These are phyloP conservation scores for Apiotrichum sp. DNA, from an alignment of 1,284 basidiomycete species.

Conservation along the genomic window DNA sequence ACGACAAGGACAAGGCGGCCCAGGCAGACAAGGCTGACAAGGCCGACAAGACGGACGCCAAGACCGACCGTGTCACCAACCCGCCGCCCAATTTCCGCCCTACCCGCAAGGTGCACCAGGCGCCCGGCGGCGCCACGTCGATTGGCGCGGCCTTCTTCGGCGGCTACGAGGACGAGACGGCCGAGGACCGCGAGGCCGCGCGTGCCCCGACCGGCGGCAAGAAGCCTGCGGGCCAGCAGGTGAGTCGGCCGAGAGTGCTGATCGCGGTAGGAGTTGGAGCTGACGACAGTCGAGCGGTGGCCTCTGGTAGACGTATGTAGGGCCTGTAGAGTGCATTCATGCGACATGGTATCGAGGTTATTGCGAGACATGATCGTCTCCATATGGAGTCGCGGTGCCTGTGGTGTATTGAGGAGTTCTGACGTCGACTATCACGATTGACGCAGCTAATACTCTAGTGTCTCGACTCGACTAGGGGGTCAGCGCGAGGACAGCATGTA, in stretches of 20 bases:
- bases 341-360: too few relatives aligned
- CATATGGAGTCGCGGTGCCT: too few relatives aligned
- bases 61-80: constrained; percentile 22
- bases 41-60: not conserved
- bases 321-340: too few relatives aligned
- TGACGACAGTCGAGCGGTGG: constrained; percentile 1
- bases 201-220: constrained; percentile 25
- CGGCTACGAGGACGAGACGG: constrained; percentile 40
- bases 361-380: too few relatives aligned
- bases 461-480: too few relatives aligned
- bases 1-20: not conserved
- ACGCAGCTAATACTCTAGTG: too few relatives aligned
- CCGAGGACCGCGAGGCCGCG: constrained; percentile 27
- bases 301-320: constrained; percentile 3
- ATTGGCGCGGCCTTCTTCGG: constrained; percentile 30
- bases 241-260: constrained; percentile 8
- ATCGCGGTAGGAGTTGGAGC: not conserved
- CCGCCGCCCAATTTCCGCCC: constrained; percentile 41
- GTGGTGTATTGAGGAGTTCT: too few relatives aligned
- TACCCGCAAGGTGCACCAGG: constrained; percentile 43
- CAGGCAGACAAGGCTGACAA: constrained; percentile 19
- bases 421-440: too few relatives aligned
- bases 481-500: too few relatives aligned
- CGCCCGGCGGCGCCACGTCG: constrained; percentile 32
- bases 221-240: constrained; percentile 28